Evolutionary conservation across 352 stramenopile species (phyloP).

Genomic region (Pythium biforme): DNA sequence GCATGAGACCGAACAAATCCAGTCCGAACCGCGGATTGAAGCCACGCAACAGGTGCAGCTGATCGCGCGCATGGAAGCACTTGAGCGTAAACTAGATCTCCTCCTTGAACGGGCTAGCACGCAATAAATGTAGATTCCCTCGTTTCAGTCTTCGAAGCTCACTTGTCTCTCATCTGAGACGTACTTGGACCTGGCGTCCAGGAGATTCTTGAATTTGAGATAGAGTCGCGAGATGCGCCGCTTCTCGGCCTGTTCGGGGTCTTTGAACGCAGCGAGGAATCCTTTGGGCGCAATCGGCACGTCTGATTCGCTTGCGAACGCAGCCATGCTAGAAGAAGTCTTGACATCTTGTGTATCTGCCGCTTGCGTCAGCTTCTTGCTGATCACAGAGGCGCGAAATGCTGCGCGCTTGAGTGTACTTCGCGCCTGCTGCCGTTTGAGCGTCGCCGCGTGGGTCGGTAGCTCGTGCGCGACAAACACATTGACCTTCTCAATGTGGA

Average conservation of each 20-base stretch:
- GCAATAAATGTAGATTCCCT: neutral
- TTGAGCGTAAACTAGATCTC: conserved; percentile 29
- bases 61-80: conserved; percentile 10
- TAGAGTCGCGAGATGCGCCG: conserved; percentile 61
- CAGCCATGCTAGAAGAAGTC: neutral
- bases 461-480: conserved; percentile 43
- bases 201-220: conserved; percentile 50
- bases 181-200: conserved; percentile 53
- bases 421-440: conserved; percentile 16
- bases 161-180: conserved; percentile 21
- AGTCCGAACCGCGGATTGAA: neutral
- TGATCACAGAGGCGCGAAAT: conserved; percentile 55
- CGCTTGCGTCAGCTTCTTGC: conserved; percentile 10
- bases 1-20: neutral
- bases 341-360: neutral
- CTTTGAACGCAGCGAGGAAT: conserved; percentile 12
- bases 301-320: neutral
- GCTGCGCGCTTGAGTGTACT: conserved; percentile 44
- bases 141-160: neutral
- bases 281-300: conserved; percentile 1
- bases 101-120: conserved; percentile 6
- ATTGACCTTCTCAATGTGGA: conserved; percentile 64
- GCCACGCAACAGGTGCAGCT: neutral
- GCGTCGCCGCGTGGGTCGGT: conserved; percentile 13
- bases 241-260: conserved; percentile 54